Evolutionary conservation across 495 filamentous ascomycete species (phyloP).

Genomic region (Neurospora sp.): DNA sequence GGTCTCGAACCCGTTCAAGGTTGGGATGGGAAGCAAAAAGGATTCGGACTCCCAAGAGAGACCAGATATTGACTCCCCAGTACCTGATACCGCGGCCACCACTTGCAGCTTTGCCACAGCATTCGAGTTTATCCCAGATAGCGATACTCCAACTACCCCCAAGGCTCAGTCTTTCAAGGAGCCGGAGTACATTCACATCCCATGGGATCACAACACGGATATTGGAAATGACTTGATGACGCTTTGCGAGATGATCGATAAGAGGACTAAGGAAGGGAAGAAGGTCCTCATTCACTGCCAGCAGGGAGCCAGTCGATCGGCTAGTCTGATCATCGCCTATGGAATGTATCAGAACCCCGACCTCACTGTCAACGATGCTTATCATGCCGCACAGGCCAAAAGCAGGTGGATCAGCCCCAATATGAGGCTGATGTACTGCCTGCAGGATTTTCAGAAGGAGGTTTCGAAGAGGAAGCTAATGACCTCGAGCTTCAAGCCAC

Average conservation of each 20-base stretch:
- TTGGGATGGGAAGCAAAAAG: slow-evolving; percentile 18
- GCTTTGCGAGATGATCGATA: slow-evolving; percentile 82
- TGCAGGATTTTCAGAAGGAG: slow-evolving; percentile 82
- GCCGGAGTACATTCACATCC: slow-evolving; percentile 92
- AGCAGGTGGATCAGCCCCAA: slow-evolving; percentile 97
- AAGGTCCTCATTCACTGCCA: slow-evolving; percentile 91
- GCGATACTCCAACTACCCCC: slow-evolving; percentile 47
- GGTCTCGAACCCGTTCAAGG: slow-evolving; percentile 76
- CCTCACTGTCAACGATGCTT: slow-evolving; percentile 84
- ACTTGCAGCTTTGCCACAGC: slow-evolving; percentile 64
- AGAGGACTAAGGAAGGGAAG: slow-evolving; percentile 67
- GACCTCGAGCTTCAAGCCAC: slow-evolving; percentile 34
- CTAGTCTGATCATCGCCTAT: slow-evolving; percentile 94
- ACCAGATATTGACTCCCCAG: slow-evolving; percentile 33
- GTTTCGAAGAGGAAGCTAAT: slow-evolving; percentile 42
- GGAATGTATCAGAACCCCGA: slow-evolving; percentile 85
- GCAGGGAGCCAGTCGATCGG: slow-evolving; percentile 89
- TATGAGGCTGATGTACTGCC: slow-evolving; percentile 95
- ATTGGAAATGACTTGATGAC: slow-evolving; percentile 76
- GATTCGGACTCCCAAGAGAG: slow-evolving; percentile 6
- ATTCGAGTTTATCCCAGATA: slow-evolving; percentile 42
- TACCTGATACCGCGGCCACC: slow-evolving; percentile 62
- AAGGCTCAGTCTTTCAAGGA: slow-evolving; percentile 40
- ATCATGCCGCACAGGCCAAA: slow-evolving; percentile 77
- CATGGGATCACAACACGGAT: slow-evolving; percentile 97